These are phyloP conservation scores for Rhynchospora pubera DNA, from an alignment of 176 grass and related monocot species.

Conservation along the genomic window DNA sequence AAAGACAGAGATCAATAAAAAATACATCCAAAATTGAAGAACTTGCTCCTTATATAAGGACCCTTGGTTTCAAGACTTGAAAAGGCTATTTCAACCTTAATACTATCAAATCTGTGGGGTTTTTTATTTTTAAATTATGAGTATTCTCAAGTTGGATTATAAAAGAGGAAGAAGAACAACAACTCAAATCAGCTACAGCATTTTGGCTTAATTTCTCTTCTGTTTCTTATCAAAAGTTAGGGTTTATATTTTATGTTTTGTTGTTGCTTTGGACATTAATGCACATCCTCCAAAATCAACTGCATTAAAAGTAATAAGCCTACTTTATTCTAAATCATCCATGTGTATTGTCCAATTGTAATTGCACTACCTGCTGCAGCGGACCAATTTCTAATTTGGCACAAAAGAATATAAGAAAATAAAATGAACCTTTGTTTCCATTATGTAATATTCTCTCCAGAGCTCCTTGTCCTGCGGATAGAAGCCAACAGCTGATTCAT, in stretches of 20 bases:
- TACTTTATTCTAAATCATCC: not conserved
- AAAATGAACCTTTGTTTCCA: not conserved
- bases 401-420: not conserved
- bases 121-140: not conserved
- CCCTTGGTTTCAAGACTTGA: too few relatives aligned
- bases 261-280: not conserved
- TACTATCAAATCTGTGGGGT: not conserved
- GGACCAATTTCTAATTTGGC: not conserved
- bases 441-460: not conserved
- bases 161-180: not conserved
- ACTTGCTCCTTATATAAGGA: too few relatives aligned
- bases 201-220: not conserved
- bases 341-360: not conserved
- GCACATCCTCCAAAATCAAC: not conserved
- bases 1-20: not conserved
- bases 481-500: constrained; percentile 16
- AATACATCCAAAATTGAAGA: too few relatives aligned
- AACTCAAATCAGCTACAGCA: not conserved
- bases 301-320: not conserved
- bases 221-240: not conserved
- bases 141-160: not conserved
- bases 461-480: constrained; percentile 22
- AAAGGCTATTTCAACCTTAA: not conserved
- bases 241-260: not conserved
- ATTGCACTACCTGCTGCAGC: not conserved